A percentile compares a stretch with the other conserved stretches of the same genome.
phyloP scores from a whole-genome alignment of 1,284 basidiomycete species.

The Papiliotrema fonsecae region DNA sequence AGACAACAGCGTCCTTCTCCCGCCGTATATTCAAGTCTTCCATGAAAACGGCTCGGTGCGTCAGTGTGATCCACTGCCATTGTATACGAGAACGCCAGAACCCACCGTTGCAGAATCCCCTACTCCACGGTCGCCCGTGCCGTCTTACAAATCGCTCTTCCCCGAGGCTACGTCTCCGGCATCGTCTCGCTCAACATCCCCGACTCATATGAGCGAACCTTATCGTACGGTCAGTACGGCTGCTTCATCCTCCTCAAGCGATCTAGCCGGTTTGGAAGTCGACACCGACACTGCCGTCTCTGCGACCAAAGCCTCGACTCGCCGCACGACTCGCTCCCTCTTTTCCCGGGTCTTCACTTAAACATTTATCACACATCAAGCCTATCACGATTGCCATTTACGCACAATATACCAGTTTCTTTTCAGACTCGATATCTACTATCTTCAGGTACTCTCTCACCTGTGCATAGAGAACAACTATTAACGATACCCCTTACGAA shows the following conservation, averaged over 20 bases:
- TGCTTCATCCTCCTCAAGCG: not conserved
- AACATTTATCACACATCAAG: too few relatives aligned
- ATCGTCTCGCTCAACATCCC: slow-evolving; percentile 5
- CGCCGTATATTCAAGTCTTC: slow-evolving; percentile 43
- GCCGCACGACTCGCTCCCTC: too few relatives aligned
- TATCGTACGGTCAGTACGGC: not conserved
- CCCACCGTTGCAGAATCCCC: slow-evolving; percentile 1
- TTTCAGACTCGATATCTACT: too few relatives aligned
- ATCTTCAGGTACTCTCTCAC: too few relatives aligned
- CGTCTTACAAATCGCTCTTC: not conserved
- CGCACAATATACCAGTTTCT: too few relatives aligned
- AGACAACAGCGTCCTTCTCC: slow-evolving; percentile 17
- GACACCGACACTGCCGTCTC: too few relatives aligned
- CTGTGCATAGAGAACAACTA: too few relatives aligned
- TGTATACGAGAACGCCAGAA: slow-evolving; percentile 19
- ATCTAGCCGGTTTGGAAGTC: too few relatives aligned
- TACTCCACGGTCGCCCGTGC: not conserved
- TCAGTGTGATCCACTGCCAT: slow-evolving; percentile 41
- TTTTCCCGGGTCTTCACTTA: too few relatives aligned
- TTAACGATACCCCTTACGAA: too few relatives aligned
- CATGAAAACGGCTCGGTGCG: slow-evolving; percentile 42
- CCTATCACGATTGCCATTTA: too few relatives aligned
- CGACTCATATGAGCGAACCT: not conserved
- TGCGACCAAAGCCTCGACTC: too few relatives aligned
- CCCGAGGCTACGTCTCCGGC: not conserved